phyloP scores from a whole-genome alignment of 169 alveolate genomes.

The Plasmodium coatneyi region DNA sequence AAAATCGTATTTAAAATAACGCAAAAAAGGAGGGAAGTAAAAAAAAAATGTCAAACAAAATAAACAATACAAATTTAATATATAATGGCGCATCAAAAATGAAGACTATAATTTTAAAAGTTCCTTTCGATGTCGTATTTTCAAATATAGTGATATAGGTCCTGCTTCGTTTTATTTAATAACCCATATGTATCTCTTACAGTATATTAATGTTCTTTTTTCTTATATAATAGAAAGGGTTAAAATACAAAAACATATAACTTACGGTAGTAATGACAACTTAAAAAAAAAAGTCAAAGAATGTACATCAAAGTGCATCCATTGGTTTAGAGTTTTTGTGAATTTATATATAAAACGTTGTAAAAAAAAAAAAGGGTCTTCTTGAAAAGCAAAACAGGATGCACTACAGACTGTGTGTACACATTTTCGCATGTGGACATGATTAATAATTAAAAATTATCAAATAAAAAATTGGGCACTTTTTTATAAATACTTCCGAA shows the following conservation, averaged over 20 bases:
- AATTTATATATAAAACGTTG: neutral
- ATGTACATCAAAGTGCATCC: neutral
- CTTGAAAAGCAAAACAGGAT: neutral
- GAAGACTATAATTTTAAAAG: neutral
- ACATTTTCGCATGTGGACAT: neutral
- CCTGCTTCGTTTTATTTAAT: neutral
- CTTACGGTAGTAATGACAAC: constrained; percentile 9
- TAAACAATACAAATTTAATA: neutral
- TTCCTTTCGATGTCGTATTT: neutral
- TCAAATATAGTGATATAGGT: neutral
- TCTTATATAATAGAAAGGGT: neutral
- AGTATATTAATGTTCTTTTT: neutral
- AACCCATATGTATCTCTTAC: neutral
- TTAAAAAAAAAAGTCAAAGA: constrained; percentile 6
- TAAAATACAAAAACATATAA: constrained; percentile 41
- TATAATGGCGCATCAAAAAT: neutral
- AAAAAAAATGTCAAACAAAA: neutral
- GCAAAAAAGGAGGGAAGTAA: neutral
- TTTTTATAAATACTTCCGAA: constrained; percentile 6
- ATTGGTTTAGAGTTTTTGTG: neutral
- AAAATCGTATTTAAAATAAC: neutral
- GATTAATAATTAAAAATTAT: constrained; percentile 9
- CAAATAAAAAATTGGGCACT: neutral
- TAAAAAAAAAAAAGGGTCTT: constrained; percentile 4
- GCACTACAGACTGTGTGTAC: neutral